Evolutionary conservation across 139 green algal genomes (phyloP).

Genomic region (Asterochloris sp.): DNA sequence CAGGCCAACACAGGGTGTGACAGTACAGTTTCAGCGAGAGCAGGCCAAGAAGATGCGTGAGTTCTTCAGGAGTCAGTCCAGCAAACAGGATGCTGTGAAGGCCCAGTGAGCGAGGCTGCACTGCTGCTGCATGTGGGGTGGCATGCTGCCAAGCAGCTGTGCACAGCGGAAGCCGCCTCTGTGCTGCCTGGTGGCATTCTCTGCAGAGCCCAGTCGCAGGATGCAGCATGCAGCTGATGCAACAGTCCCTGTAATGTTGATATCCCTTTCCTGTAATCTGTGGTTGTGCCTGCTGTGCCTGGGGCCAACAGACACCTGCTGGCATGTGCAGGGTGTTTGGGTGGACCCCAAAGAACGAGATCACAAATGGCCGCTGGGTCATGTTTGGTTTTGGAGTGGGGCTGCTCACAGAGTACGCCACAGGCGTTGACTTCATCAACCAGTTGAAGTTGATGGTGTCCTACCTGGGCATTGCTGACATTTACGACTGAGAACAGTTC

Average conservation of each 20-base stretch:
- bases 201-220: background rate
- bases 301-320: background rate
- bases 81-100: constrained; percentile 33
- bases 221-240: background rate
- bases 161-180: background rate
- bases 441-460: constrained; percentile 82
- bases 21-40: constrained; percentile 84
- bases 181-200: too few species aligned
- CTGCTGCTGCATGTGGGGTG: background rate
- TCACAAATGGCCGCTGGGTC: constrained; percentile 93
- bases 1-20: constrained; percentile 35
- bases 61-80: constrained; percentile 78
- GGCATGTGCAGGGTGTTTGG: constrained; percentile 73
- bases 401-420: constrained; percentile 95
- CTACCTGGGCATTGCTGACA: constrained; percentile 82
- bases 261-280: background rate
- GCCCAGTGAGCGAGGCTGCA: constrained; percentile 33
- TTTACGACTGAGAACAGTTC: constrained; percentile 32
- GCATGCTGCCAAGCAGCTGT: background rate
- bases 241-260: background rate
- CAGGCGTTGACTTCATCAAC: constrained; percentile 86
- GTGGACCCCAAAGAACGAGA: constrained; percentile 90
- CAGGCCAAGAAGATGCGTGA: constrained; percentile 88
- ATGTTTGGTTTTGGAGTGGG: constrained; percentile 95
- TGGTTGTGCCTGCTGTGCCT: background rate